Evolutionary conservation across 2,329 filamentous ascomycete genomes (phyloP), one percentile per base, ranked within the genome.

Genomic region (Microdochium trichocladiopsis): DNA sequence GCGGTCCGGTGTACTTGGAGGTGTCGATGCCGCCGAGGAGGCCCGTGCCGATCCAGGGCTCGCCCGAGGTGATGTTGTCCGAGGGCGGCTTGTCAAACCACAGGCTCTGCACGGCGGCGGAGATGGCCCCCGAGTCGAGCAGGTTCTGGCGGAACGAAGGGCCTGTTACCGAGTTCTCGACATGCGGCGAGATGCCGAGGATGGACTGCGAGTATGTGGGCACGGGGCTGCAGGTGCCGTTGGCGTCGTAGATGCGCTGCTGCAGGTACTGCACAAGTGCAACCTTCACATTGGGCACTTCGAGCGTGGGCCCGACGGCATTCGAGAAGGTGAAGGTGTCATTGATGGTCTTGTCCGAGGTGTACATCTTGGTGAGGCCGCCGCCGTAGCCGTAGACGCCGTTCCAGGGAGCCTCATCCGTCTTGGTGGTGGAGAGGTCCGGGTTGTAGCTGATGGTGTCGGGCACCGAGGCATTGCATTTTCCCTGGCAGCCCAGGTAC

Each of bases 11-110:
- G 56, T 61, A 68, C 54, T 70, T 70, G 31, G 61, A 62, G 2
- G 53, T 58, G 49, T 67, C 65, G 49, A 69, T 59, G n/a, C 61
- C 66, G 47, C 67, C 66, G 52, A 68, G 63, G 4, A 70, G 56
- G 2, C 59, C 59, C 21, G 60, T 62, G 48, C 67, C 67, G 0
- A 58, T 61, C 50, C 60, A 63, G n/a, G 10, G 12, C n/a, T 23
- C 41, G 21, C 33, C 33, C 11, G 61, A 60, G 25, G 57, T 61
- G 14, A 54, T 48, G 16, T 56, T 47, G 28, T 56, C 56, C 3
- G 52, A 52, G 6, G 61, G 58, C 10, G 60, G 55, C 49, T 61
- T 56, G 51, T 69, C 64, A 54, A 69, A 67, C 66, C 67, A 70
- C 59, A 68, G 62, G 4, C 56, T 56, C 57, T 65, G 60, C 8